These are phyloP conservation scores for Thielaviopsis ethacetica DNA, from an alignment of 2,329 filamentous ascomycete species.

Conservation along the genomic window DNA sequence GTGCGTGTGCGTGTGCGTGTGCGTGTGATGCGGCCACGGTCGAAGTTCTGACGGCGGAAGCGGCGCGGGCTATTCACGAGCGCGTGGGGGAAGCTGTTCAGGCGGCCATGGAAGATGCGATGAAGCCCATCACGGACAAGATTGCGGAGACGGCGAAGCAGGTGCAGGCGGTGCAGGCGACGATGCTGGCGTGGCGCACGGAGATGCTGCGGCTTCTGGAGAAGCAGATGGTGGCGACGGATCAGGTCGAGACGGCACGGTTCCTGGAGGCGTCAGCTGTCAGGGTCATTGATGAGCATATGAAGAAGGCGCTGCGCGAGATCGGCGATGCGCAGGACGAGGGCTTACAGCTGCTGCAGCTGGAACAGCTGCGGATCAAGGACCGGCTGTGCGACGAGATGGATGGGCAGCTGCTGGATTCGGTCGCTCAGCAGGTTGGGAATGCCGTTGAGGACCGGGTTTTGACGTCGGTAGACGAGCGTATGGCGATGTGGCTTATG, in stretches of 20 bases:
- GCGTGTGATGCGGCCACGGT: not conserved
- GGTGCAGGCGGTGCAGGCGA: not conserved
- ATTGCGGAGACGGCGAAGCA: not conserved
- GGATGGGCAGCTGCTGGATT: not conserved
- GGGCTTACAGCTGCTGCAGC: not conserved
- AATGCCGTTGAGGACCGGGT: not conserved
- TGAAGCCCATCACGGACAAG: not conserved
- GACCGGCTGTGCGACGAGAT: not conserved
- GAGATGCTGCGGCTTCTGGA: not conserved
- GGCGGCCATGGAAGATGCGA: not conserved
- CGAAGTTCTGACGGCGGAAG: not conserved
- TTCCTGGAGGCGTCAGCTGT: not conserved
- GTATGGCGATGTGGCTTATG: not conserved
- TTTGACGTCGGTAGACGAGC: not conserved
- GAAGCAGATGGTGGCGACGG: not conserved
- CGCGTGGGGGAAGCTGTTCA: not conserved
- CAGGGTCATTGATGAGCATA: not conserved
- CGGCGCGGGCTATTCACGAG: not conserved
- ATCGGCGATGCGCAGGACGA: constrained; percentile 1
- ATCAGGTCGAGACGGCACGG: not conserved
- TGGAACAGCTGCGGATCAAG: not conserved
- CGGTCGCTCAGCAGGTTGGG: not conserved
- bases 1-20: not conserved
- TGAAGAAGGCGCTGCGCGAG: not conserved
- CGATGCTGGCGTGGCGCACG: not conserved